phyloP scores from a whole-genome alignment of 2,329 filamentous ascomycete species.

The Verticillium tricorpus region DNA sequence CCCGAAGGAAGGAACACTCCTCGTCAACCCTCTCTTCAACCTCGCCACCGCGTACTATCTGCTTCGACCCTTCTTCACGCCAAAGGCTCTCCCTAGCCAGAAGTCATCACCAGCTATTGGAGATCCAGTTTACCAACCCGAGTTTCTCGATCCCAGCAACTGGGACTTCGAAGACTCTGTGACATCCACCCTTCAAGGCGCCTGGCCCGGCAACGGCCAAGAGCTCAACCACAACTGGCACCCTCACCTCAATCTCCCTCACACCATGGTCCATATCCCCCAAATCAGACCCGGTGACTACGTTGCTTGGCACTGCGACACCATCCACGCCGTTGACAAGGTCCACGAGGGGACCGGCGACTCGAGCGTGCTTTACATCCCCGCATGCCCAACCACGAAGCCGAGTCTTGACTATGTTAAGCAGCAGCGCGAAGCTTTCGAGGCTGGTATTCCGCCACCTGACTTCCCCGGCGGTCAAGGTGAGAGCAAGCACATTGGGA shows the following conservation, averaged over 20 bases:
- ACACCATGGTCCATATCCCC: slow-evolving; percentile 69
- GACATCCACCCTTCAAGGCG: slow-evolving; percentile 63
- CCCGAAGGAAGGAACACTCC: slow-evolving; percentile 72
- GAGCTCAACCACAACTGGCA: slow-evolving; percentile 62
- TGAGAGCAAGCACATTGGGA: slow-evolving; percentile 50
- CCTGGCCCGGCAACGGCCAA: slow-evolving; percentile 62
- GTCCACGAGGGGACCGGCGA: slow-evolving; percentile 67
- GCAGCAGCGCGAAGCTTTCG: slow-evolving; percentile 67
- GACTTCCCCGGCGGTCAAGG: slow-evolving; percentile 71
- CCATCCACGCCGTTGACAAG: slow-evolving; percentile 79
- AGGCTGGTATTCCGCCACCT: slow-evolving; percentile 60
- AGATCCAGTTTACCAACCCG: slow-evolving; percentile 7
- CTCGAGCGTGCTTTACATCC: slow-evolving; percentile 85
- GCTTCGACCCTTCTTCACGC: slow-evolving; percentile 77
- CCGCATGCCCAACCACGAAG: slow-evolving; percentile 75
- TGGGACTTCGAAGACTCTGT: slow-evolving; percentile 42
- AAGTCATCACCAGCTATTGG: not conserved
- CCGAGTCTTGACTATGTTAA: slow-evolving; percentile 67
- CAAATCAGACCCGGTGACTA: slow-evolving; percentile 68
- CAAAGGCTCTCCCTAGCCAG: slow-evolving; percentile 14
- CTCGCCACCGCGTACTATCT: slow-evolving; percentile 76
- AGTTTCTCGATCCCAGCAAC: slow-evolving; percentile 47
- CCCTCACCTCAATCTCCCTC: slow-evolving; percentile 63
- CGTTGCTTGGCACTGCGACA: slow-evolving; percentile 81
- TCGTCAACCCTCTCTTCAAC: slow-evolving; percentile 74